Conservation (phyloP, 495 filamentous ascomycete species). For the Aspergillus hancockii region DNA sequence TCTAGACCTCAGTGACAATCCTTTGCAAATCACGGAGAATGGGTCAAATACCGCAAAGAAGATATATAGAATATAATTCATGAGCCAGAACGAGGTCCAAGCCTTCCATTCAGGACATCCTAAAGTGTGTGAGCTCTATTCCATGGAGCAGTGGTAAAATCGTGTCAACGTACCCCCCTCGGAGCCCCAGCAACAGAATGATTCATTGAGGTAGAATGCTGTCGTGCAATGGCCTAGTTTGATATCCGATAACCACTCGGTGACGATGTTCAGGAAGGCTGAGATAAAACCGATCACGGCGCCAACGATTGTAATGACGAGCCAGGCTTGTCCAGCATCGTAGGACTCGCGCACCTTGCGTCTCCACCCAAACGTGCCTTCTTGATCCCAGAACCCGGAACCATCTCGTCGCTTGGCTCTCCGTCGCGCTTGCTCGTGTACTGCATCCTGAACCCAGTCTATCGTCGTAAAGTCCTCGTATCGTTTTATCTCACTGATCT, state of each 20-base stretch:
- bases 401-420: constrained; percentile 72
- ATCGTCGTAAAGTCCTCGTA: constrained; percentile 99
- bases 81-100: constrained; percentile 76
- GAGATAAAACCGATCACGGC: constrained; percentile 91
- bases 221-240: constrained; percentile 93
- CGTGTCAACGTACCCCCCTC: constrained; percentile 66
- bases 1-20: constrained; percentile 13
- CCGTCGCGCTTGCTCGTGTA: constrained; percentile 81
- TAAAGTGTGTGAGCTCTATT: constrained; percentile 24
- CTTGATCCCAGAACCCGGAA: constrained; percentile 72
- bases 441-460: constrained; percentile 98
- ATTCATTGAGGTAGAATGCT: constrained; percentile 96
- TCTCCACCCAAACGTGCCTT: constrained; percentile 76
- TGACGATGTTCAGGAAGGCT: constrained; percentile 91
- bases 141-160: not conserved
- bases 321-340: constrained; percentile 97
- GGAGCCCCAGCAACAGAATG: constrained; percentile 97
- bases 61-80: constrained; percentile 90
- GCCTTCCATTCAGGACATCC: constrained; percentile 87
- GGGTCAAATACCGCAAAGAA: constrained; percentile 69
- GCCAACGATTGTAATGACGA: constrained; percentile 93
- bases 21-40: not conserved
- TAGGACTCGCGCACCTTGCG: constrained; percentile 82
- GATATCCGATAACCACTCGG: constrained; percentile 95
- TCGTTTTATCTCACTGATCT: constrained; percentile 96